Percentiles rank a stretch among this genome's conserved stretches.
phyloP scores from a whole-genome alignment of 768 basidiomycete genomes.

The Lactifluus pinguis region DNA sequence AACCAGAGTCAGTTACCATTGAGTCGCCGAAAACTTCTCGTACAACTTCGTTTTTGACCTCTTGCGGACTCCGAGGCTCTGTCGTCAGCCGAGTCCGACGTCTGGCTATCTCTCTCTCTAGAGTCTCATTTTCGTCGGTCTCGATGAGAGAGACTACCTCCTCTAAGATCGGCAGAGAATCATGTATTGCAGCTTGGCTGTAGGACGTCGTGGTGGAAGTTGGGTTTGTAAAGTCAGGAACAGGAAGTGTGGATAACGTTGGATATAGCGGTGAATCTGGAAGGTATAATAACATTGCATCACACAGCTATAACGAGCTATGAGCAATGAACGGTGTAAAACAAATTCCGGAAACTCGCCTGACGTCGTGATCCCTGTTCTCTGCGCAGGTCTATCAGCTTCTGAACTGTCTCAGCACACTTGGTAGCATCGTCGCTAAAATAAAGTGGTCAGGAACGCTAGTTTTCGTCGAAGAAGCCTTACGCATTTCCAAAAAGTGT shows the following conservation, averaged over 20 bases:
- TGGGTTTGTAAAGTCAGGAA: constrained; percentile 71
- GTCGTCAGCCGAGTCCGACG: constrained; percentile 61
- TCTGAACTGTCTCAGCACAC: constrained; percentile 76
- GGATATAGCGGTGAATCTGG: constrained; percentile 60
- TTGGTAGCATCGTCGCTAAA: constrained; percentile 49
- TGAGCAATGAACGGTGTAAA: background rate
- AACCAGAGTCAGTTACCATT: constrained; percentile 33
- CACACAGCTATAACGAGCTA: constrained; percentile 43
- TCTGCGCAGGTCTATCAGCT: constrained; percentile 53
- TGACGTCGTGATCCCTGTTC: constrained; percentile 52
- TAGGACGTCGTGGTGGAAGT: constrained; percentile 46
- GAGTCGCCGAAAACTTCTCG: constrained; percentile 56
- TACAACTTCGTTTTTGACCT: constrained; percentile 53
- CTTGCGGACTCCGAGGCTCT: constrained; percentile 47
- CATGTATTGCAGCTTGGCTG: constrained; percentile 54
- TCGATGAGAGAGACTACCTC: constrained; percentile 63
- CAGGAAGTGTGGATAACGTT: constrained; percentile 56
- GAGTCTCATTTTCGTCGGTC: constrained; percentile 44
- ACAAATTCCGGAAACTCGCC: constrained; percentile 29
- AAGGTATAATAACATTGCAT: constrained; percentile 59
- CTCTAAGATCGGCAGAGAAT: constrained; percentile 61
- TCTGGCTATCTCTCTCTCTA: constrained; percentile 64
- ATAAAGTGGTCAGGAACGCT: background rate
- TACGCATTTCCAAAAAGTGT: constrained; percentile 52
- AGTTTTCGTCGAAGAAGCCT: constrained; percentile 17